Base-by-base conservation (phyloP, 257 asterid genomes). In the Nicotiana noctiflora region DNA sequence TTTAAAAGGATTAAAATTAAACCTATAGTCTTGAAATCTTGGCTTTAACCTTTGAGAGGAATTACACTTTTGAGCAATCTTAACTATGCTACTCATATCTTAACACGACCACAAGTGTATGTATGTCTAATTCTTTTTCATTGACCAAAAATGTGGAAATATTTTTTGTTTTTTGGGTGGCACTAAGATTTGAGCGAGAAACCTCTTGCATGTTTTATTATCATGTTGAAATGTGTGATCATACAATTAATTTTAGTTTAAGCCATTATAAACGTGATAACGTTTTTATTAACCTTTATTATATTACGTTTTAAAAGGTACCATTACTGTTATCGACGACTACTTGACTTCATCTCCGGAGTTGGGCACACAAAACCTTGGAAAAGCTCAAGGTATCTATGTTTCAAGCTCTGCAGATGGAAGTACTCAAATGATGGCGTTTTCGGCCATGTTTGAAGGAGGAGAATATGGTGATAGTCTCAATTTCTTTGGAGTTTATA, bases 381-480 rank as follows among this genome's bases (percentile, higher is more conserved):
- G 91, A 8, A 86, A 86, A 80, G 90, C 89, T 0, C 91, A 88
- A 68, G 91, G 91, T 17, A 87, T 88, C 37, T 88, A 88, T 63
- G 86, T 88, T 1, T 88, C 90, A 29, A 86, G 91, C 83, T 88
- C 91, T n/a, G 91, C 90, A 1, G 87, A 86, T 77, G 91, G 91
- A 1, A 81, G 79, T 34, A 86, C 87, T 9, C 91, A 88, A 77
- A 86, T 88, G 91, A 88, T 88, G 91, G 83, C 86, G 10, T 88
- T 88, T 80, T 86, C 89, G 0, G 88, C 89, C 55, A 55, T 88
- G 91, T 76, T 88, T 85, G 90, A 88, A 83, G 91, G 91, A 52
- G 91, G 91, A 0, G 91, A 88, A 76, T 88, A 85, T 10, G 91
- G 91, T 23, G 91, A 88, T 65, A 83, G 85, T 82, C 84, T 88